Evolutionary conservation across 192 early-diverging fungal genomes (phyloP).

Genomic region (Podila horticola): DNA sequence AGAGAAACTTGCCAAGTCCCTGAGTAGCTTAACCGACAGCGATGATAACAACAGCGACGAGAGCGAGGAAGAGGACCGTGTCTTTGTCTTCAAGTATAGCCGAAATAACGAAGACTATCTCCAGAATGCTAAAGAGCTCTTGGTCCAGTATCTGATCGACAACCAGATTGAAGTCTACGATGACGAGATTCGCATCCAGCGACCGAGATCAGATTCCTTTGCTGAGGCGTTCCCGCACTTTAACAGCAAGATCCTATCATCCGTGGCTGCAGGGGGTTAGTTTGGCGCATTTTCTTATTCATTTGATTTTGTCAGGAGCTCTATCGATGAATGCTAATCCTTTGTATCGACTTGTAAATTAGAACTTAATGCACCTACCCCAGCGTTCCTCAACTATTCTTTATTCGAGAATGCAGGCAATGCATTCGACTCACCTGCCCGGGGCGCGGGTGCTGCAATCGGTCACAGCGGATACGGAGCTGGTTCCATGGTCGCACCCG

Average conservation of each 20-base stretch:
- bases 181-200: slow-evolving; percentile 45
- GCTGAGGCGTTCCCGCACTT: slow-evolving; percentile 80
- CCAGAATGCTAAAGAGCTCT: slow-evolving; percentile 41
- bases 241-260: slow-evolving; percentile 73
- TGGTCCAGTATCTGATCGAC: slow-evolving; percentile 39
- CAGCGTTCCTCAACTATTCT: slow-evolving; percentile 43
- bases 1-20: slow-evolving; percentile 31
- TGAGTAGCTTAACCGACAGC: slow-evolving; percentile 46
- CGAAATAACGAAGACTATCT: slow-evolving; percentile 50
- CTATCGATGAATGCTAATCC: background rate
- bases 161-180: slow-evolving; percentile 51
- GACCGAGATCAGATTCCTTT: slow-evolving; percentile 60
- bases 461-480: background rate
- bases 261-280: slow-evolving; percentile 51
- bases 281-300: background rate
- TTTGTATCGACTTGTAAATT: background rate
- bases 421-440: slow-evolving; percentile 29
- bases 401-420: slow-evolving; percentile 42
- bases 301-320: background rate
- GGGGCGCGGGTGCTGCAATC: background rate
- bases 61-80: slow-evolving; percentile 41
- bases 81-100: slow-evolving; percentile 52
- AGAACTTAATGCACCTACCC: slow-evolving; percentile 1
- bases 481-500: slow-evolving; percentile 36
- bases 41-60: slow-evolving; percentile 12